Conservation (phyloP, 2,329 filamentous ascomycete genomes). For the Diaporthe sp. region DNA sequence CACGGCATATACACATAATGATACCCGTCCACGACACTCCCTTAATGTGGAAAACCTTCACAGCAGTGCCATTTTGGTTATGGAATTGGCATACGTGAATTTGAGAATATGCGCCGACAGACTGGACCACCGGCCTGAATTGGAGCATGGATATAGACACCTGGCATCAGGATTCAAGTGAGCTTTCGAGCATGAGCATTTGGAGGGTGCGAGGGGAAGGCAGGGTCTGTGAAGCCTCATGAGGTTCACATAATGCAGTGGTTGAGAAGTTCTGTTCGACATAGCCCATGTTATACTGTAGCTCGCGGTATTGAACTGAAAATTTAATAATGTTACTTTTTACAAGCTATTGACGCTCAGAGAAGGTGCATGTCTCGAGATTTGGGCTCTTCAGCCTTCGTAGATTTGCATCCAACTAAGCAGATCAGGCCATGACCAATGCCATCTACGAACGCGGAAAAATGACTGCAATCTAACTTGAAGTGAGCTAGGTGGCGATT, state of each 20-base stretch:
- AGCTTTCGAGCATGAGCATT: conserved; percentile 8
- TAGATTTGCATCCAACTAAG: background rate
- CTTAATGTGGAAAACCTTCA: conserved; percentile 18
- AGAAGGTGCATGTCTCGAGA: too few relatives aligned
- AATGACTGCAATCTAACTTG: background rate
- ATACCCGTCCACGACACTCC: conserved; percentile 40
- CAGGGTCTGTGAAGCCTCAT: background rate
- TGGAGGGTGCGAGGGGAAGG: background rate
- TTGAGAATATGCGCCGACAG: background rate
- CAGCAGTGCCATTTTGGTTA: background rate
- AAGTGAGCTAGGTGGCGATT: background rate
- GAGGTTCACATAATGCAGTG: conserved; percentile 16
- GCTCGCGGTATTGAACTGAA: conserved; percentile 29
- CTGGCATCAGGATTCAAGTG: background rate
- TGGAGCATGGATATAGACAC: background rate
- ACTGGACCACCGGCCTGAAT: background rate
- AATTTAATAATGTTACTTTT: background rate
- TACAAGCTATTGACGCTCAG: background rate
- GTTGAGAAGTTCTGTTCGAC: conserved; percentile 1
- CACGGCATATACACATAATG: conserved; percentile 28
- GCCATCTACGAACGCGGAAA: background rate
- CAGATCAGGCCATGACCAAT: background rate
- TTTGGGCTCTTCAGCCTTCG: background rate
- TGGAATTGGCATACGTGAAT: background rate
- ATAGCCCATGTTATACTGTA: conserved; percentile 23